Percentiles rank a stretch among this genome's conserved stretches.
Conservation (phyloP, 73 alveolate genomes). For the Symbiodinium natans region DNA sequence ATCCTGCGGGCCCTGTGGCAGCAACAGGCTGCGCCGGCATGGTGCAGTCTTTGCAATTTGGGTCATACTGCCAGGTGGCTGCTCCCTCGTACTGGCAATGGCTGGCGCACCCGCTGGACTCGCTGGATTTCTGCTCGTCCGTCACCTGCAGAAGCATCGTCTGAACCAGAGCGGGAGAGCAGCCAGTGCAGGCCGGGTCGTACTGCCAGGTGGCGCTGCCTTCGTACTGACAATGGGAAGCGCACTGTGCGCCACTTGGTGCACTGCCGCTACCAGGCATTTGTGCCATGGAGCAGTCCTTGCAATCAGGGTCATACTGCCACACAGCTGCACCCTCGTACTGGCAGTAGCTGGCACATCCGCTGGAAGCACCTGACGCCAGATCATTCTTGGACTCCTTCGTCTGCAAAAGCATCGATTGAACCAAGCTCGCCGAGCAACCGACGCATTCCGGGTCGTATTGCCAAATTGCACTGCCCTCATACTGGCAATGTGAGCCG, state of each 20-base stretch:
- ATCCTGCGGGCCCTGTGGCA: background rate
- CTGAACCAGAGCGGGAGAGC: background rate
- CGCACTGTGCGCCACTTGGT: background rate
- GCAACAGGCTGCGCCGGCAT: background rate
- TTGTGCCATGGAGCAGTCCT: background rate
- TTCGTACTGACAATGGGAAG: constrained; percentile 1
- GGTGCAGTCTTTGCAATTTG: background rate
- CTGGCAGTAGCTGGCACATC: background rate
- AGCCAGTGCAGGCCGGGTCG: background rate
- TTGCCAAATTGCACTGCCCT: background rate
- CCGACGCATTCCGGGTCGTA: background rate
- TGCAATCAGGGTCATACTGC: constrained; percentile 2
- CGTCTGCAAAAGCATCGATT: background rate
- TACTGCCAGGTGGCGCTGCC: constrained; percentile 17
- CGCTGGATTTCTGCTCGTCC: background rate
- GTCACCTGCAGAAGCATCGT: background rate
- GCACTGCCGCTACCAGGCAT: background rate
- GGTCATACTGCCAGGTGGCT: background rate
- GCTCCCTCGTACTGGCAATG: background rate
- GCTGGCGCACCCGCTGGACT: background rate
- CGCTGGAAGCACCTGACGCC: background rate
- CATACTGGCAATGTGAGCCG: background rate
- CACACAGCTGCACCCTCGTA: constrained; percentile 20
- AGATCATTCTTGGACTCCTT: background rate
- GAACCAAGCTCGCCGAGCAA: background rate